A percentile compares a stretch with the other conserved stretches of the same genome.
Evolutionary conservation across 148 eudicot genomes (phyloP).

Genomic region (Chenopodium quinoa): DNA sequence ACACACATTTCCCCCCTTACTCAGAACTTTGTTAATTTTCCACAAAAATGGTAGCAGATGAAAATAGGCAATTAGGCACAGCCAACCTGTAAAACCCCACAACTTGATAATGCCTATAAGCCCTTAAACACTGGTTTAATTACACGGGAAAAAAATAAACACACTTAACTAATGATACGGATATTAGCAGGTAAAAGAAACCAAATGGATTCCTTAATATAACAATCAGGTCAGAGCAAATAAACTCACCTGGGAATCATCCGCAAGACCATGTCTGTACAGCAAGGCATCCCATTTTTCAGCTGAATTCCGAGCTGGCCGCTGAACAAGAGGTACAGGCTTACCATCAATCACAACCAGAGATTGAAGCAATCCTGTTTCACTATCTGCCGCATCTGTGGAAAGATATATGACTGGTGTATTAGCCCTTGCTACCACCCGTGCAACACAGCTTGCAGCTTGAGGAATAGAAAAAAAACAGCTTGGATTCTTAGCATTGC

Average conservation of each 20-base stretch:
- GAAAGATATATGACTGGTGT: slow-evolving; percentile 87
- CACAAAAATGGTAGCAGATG: neutral
- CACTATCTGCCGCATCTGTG: slow-evolving; percentile 97
- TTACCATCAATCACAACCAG: slow-evolving; percentile 64
- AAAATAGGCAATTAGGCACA: neutral
- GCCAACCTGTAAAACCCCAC: neutral
- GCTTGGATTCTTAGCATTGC: slow-evolving; percentile 91
- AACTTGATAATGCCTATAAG: neutral
- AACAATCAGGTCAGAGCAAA: slow-evolving; percentile 1
- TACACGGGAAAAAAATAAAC: neutral
- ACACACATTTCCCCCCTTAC: neutral
- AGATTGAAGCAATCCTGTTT: slow-evolving; percentile 85
- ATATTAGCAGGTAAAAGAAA: neutral
- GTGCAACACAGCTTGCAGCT: slow-evolving; percentile 82
- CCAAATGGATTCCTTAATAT: neutral
- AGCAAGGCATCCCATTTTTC: slow-evolving; percentile 99
- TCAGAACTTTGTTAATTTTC: neutral
- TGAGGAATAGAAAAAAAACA: slow-evolving; percentile 95
- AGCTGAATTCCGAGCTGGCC: slow-evolving; percentile 74
- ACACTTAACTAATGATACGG: neutral
- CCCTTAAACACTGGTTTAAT: neutral
- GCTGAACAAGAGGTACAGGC: slow-evolving; percentile 71
- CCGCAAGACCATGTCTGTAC: slow-evolving; percentile 71
- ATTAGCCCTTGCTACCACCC: slow-evolving; percentile 73
- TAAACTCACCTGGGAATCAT: slow-evolving; percentile 70